Conservation (phyloP, 192 early-diverging fungal species). For the Thamnidium elegans region DNA sequence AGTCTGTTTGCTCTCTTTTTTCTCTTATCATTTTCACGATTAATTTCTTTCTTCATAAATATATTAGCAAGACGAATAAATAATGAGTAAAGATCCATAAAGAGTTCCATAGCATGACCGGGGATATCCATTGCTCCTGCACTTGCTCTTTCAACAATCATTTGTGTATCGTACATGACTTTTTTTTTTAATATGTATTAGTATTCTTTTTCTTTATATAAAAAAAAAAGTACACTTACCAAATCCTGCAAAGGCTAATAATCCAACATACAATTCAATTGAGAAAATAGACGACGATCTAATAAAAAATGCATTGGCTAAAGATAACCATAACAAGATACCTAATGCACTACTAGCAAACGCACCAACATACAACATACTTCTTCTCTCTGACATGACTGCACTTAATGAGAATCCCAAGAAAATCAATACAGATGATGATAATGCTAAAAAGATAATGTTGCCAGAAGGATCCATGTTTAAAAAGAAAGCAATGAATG, state of each 20-base stretch:
- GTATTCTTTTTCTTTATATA: background rate
- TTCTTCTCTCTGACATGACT: slow-evolving; percentile 31
- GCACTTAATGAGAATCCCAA: slow-evolving; percentile 46
- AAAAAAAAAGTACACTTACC: slow-evolving; percentile 22
- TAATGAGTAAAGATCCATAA: slow-evolving; percentile 49
- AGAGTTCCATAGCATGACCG: slow-evolving; percentile 42
- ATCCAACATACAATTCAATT: slow-evolving; percentile 49
- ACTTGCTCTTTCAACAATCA: slow-evolving; percentile 47
- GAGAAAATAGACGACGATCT: slow-evolving; percentile 38
- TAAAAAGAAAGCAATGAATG: slow-evolving; percentile 13
- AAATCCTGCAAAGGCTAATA: slow-evolving; percentile 45
- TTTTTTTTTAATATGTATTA: slow-evolving; percentile 1
- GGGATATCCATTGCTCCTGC: slow-evolving; percentile 34
- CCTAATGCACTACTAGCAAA: slow-evolving; percentile 31
- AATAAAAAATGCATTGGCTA: slow-evolving; percentile 44
- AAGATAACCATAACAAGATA: slow-evolving; percentile 32
- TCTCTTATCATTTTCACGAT: slow-evolving; percentile 16
- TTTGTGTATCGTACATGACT: slow-evolving; percentile 57
- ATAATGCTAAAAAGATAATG: slow-evolving; percentile 34
- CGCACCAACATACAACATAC: slow-evolving; percentile 36
- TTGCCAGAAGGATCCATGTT: slow-evolving; percentile 20
- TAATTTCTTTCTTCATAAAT: slow-evolving; percentile 34
- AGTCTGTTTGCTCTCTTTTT: slow-evolving; percentile 7
- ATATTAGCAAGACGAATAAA: slow-evolving; percentile 49
- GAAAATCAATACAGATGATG: slow-evolving; percentile 47